Conservation (phyloP, 176 grass and related monocot genomes). For the Dendrocalamus sinicus region DNA sequence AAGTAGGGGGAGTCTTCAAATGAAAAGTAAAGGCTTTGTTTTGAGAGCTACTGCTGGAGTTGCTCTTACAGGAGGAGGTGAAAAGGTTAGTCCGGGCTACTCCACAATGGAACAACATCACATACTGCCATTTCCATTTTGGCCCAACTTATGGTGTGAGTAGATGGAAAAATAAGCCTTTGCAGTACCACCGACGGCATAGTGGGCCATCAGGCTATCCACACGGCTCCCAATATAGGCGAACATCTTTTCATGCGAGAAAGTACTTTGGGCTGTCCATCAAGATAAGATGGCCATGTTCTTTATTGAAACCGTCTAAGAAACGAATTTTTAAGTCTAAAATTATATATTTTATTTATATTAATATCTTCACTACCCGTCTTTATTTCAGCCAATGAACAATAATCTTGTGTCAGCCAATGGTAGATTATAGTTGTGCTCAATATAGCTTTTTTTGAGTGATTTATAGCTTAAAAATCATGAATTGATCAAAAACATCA, state of each 20-base stretch:
- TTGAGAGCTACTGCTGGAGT: too few relatives aligned
- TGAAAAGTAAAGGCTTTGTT: too few relatives aligned
- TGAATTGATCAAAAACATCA: too few relatives aligned
- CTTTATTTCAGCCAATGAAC: neutral
- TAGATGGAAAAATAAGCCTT: conserved; percentile 6
- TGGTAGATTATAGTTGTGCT: neutral
- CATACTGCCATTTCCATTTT: neutral
- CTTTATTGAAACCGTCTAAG: too few relatives aligned
- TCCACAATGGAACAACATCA: neutral
- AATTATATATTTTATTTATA: too few relatives aligned
- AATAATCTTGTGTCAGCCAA: neutral
- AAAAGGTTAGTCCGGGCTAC: neutral
- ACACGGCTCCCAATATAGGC: neutral
- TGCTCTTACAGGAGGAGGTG: neutral
- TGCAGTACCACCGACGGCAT: conserved; percentile 13
- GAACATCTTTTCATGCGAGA: conserved; percentile 30
- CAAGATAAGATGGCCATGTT: neutral
- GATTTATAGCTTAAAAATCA: too few relatives aligned
- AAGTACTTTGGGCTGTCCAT: neutral
- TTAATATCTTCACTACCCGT: too few relatives aligned
- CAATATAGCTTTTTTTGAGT: too few relatives aligned
- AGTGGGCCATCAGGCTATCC: neutral
- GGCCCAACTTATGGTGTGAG: neutral
- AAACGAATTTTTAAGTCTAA: too few relatives aligned
- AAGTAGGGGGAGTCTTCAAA: too few relatives aligned